Percentiles rank a stretch among this genome's conserved stretches.
Conservation (phyloP, 352 stramenopile genomes). For the Pythium aristosporum region DNA sequence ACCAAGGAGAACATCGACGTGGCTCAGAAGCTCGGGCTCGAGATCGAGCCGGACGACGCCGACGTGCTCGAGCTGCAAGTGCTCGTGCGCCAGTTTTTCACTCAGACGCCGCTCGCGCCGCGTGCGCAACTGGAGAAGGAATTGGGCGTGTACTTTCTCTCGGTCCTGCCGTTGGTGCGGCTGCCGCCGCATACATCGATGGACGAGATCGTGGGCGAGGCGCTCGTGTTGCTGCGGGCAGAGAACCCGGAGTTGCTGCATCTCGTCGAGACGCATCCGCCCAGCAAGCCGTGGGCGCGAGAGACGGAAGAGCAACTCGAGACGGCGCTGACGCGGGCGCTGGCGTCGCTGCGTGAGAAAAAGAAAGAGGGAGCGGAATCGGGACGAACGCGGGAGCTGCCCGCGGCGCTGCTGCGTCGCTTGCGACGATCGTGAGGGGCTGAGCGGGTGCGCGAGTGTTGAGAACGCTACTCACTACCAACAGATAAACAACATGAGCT, state of each 20-base stretch:
- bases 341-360: conserved; percentile 37
- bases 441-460: neutral
- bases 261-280: conserved; percentile 46
- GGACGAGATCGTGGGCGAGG: conserved; percentile 48
- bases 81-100: conserved; percentile 78
- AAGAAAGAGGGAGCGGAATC: conserved; percentile 34
- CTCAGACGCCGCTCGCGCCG: conserved; percentile 36
- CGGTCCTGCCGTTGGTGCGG: conserved; percentile 41
- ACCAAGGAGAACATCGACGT: conserved; percentile 64
- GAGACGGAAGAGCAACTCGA: conserved; percentile 52
- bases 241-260: conserved; percentile 54
- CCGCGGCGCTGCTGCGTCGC: conserved; percentile 17
- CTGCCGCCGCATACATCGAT: conserved; percentile 44
- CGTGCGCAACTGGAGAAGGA: conserved; percentile 40
- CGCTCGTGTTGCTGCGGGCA: conserved; percentile 30
- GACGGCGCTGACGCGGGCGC: conserved; percentile 29
- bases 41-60: conserved; percentile 69
- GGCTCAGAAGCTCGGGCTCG: conserved; percentile 61
- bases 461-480: neutral
- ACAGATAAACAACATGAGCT: neutral
- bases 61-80: conserved; percentile 69
- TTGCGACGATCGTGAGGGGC: conserved; percentile 3
- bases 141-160: conserved; percentile 62
- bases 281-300: conserved; percentile 51
- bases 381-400: conserved; percentile 19